A percentile compares a stretch with the other conserved stretches of the same genome.
phyloP scores from a whole-genome alignment of 2,329 filamentous ascomycete species.

The Aspergillus intermedius region DNA sequence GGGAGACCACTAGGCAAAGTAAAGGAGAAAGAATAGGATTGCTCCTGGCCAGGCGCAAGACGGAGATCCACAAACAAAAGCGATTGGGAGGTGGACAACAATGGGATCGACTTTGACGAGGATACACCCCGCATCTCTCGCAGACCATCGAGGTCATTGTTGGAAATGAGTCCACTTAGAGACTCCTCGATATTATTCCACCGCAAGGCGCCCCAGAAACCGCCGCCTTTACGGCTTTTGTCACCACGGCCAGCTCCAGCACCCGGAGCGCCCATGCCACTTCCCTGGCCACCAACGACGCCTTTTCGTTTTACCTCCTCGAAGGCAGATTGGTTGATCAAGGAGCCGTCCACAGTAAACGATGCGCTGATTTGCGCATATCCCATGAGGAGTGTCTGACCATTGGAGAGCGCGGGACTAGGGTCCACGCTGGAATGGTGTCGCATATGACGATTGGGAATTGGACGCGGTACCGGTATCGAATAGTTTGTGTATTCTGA shows the following conservation, averaged over 20 bases:
- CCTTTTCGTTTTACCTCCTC: conserved; percentile 95
- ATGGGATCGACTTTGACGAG: conserved; percentile 77
- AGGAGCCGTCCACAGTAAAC: conserved; percentile 83
- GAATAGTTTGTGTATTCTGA: conserved; percentile 67
- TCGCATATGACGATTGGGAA: conserved; percentile 31
- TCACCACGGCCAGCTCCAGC: conserved; percentile 45
- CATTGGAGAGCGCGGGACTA: conserved; percentile 13
- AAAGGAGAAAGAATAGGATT: conserved; percentile 80
- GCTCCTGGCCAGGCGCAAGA: conserved; percentile 80
- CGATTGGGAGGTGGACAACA: conserved; percentile 92
- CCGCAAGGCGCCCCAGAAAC: conserved; percentile 75
- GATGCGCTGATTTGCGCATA: conserved; percentile 91
- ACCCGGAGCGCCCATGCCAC: conserved; percentile 63
- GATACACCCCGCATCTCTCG: conserved; percentile 89
- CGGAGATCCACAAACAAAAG: conserved; percentile 91
- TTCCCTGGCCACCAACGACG: conserved; percentile 73
- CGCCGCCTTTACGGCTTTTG: conserved; percentile 58
- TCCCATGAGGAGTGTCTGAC: conserved; percentile 90
- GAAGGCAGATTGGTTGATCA: conserved; percentile 83
- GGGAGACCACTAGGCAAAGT: conserved; percentile 81
- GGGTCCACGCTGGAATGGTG: conserved; percentile 40
- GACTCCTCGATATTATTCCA: conserved; percentile 87
- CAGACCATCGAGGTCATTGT: conserved; percentile 82
- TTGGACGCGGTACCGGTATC: conserved; percentile 48
- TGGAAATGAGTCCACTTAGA: conserved; percentile 77